Evolutionary conservation across 2,329 filamentous ascomycete genomes (phyloP).

Genomic region (Catunica adiposa): DNA sequence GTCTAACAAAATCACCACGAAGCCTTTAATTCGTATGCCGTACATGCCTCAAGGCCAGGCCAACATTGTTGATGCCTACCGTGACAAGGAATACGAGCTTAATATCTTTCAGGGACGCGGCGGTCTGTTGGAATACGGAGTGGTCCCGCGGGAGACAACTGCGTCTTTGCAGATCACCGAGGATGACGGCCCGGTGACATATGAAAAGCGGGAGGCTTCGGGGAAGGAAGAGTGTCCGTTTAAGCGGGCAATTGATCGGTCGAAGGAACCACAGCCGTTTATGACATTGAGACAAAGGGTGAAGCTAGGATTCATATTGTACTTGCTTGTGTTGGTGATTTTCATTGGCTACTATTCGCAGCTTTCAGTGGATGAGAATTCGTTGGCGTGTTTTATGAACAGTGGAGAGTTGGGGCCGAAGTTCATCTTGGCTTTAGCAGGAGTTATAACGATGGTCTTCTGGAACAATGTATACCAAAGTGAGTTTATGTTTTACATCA

Average conservation of each 20-base stretch:
- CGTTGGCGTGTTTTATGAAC: slow-evolving; percentile 10
- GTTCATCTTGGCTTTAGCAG: slow-evolving; percentile 9
- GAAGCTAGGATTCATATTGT: slow-evolving; percentile 1
- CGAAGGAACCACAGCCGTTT: slow-evolving; percentile 6
- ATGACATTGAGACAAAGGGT: slow-evolving; percentile 1
- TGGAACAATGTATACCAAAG: slow-evolving; percentile 11
- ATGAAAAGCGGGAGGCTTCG: background rate
- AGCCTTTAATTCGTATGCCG: slow-evolving; percentile 5
- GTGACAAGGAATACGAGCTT: slow-evolving; percentile 5
- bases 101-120: slow-evolving; percentile 4
- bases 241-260: background rate
- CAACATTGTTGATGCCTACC: slow-evolving; percentile 4
- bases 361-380: background rate
- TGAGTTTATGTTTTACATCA: background rate
- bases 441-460: slow-evolving; percentile 2
- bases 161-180: slow-evolving; percentile 4
- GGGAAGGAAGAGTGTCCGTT: background rate
- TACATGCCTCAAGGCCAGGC: background rate
- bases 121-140: slow-evolving; percentile 10
- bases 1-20: background rate
- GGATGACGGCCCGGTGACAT: background rate
- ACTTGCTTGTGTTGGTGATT: slow-evolving; percentile 1
- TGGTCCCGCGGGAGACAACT: slow-evolving; percentile 7
- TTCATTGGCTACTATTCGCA: slow-evolving; percentile 10
- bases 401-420: slow-evolving; percentile 9